Evolutionary conservation across 2,329 filamentous ascomycete species (phyloP).

Genomic region (Botrytis tulipae): DNA sequence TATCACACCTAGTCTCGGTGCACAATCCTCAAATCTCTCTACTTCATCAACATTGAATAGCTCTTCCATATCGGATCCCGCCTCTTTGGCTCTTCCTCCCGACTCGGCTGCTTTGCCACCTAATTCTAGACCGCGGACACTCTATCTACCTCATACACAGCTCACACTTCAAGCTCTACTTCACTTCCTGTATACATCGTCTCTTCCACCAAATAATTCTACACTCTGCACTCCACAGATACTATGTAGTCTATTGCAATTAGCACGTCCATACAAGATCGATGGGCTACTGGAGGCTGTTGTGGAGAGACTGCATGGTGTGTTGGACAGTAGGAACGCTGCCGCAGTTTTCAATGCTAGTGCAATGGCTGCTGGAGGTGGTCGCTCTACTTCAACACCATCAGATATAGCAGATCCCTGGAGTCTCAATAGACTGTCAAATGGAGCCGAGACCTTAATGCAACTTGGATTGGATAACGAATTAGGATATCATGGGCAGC

Average conservation of each 20-base stretch:
- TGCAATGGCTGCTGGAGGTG: conserved; percentile 94
- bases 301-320: conserved; percentile 82
- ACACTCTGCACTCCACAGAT: conserved; percentile 90
- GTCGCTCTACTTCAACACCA: conserved; percentile 67
- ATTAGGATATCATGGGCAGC: conserved; percentile 26
- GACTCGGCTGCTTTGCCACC: conserved; percentile 54
- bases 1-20: conserved; percentile 69
- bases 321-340: conserved; percentile 89
- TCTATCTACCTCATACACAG: conserved; percentile 91
- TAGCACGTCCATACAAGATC: conserved; percentile 88
- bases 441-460: conserved; percentile 21
- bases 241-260: conserved; percentile 88
- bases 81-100: conserved; percentile 26
- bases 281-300: conserved; percentile 91
- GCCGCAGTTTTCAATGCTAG: conserved; percentile 98
- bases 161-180: conserved; percentile 87
- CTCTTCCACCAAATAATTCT: conserved; percentile 72
- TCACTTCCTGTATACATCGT: conserved; percentile 91
- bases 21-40: conserved; percentile 46
- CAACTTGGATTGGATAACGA: conserved; percentile 30
- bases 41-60: conserved; percentile 48
- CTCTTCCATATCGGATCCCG: conserved; percentile 18
- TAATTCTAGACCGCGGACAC: conserved; percentile 71
- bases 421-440: conserved; percentile 30
- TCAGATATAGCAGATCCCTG: conserved; percentile 52